These are phyloP conservation scores for Cyberlindnera americana DNA, from an alignment of 805 yeast genomes.

Conservation along the genomic window DNA sequence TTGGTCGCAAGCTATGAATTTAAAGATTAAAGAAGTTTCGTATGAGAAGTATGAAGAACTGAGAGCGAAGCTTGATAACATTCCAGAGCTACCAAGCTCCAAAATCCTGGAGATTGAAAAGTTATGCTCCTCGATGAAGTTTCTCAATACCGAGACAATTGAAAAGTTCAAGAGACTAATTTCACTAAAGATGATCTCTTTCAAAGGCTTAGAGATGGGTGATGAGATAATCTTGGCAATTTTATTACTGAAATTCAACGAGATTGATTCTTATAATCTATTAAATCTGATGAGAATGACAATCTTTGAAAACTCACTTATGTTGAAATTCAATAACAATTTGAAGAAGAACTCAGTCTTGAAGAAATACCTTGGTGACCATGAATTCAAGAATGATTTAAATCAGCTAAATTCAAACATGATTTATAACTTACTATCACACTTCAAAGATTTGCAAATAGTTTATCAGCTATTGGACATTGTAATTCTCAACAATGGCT, in stretches of 20 bases:
- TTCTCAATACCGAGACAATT: constrained; percentile 11
- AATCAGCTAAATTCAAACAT: constrained; percentile 11
- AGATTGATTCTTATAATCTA: constrained; percentile 21
- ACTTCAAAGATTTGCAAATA: constrained; percentile 5
- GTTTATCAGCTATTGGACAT: constrained; percentile 23
- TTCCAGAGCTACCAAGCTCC: constrained; percentile 29
- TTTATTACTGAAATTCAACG: constrained; percentile 21
- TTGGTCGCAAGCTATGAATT: constrained; percentile 17
- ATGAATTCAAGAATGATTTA: constrained; percentile 10
- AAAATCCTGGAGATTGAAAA: constrained; percentile 28
- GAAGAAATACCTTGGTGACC: constrained; percentile 12
- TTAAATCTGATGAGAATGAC: constrained; percentile 17
- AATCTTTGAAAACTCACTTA: constrained; percentile 14
- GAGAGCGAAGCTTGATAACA: constrained; percentile 28
- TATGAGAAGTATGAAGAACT: constrained; percentile 39
- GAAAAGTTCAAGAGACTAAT: constrained; percentile 29
- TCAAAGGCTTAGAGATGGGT: constrained; percentile 32
- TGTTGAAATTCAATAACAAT: constrained; percentile 21
- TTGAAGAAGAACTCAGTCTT: constrained; percentile 13
- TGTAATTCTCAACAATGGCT: constrained; percentile 25
- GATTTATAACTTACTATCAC: constrained; percentile 5
- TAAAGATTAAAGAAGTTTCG: constrained; percentile 10
- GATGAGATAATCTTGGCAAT: constrained; percentile 33
- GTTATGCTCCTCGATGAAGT: too few relatives aligned
- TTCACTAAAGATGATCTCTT: constrained; percentile 34